Conservation (phyloP, 1,284 basidiomycete species). For the Filobasidium uniguttulatum region DNA sequence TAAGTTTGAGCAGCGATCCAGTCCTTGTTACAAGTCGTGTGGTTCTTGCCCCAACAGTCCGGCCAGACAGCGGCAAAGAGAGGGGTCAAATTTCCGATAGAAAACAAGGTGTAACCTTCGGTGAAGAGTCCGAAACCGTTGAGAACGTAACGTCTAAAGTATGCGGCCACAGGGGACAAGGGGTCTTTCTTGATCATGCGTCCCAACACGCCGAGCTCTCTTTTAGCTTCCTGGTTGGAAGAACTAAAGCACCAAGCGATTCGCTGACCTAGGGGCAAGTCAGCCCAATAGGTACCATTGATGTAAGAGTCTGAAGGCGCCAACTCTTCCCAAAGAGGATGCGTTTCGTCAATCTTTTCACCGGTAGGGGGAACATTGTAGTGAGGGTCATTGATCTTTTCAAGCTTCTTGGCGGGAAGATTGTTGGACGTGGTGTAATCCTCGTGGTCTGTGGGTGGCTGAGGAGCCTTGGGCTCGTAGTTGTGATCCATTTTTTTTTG, state of each 20-base stretch:
- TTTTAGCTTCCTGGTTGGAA: constrained; percentile 36
- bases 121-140: constrained; percentile 45
- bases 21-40: constrained; percentile 37
- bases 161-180: constrained; percentile 36
- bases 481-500: too few species aligned
- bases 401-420: background rate
- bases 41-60: constrained; percentile 37
- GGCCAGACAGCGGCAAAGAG: constrained; percentile 43
- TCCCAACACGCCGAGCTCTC: constrained; percentile 39
- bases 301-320: constrained; percentile 32
- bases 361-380: background rate
- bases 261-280: constrained; percentile 28
- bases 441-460: background rate
- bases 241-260: constrained; percentile 38
- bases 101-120: constrained; percentile 41
- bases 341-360: constrained; percentile 15
- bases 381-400: background rate
- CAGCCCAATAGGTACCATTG: constrained; percentile 35
- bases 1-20: constrained; percentile 40
- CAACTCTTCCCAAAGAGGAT: constrained; percentile 34
- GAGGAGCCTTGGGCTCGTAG: background rate
- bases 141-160: constrained; percentile 41
- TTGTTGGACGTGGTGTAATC: constrained; percentile 3
- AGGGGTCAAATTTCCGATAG: constrained; percentile 42
- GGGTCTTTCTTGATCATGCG: constrained; percentile 42